Percentiles rank a stretch among this genome's conserved stretches.
phyloP scores from a whole-genome alignment of 2,329 filamentous ascomycete species.

The Ascosphaera apis region DNA sequence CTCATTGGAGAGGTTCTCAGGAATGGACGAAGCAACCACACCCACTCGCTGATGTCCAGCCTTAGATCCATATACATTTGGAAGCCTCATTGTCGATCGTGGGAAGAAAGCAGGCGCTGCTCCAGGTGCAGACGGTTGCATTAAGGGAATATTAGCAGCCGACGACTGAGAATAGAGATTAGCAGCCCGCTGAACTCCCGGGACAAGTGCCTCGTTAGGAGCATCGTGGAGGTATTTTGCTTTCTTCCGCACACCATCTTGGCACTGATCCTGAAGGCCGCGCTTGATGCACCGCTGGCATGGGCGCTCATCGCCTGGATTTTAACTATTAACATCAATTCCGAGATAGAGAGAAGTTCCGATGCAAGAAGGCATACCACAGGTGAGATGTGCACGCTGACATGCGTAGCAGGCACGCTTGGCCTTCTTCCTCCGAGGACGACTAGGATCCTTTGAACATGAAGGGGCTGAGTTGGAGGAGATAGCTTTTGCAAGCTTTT shows the following conservation, averaged over 20 bases:
- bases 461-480: constrained; percentile 8
- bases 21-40: neutral
- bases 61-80: neutral
- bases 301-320: constrained; percentile 72
- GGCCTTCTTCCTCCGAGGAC: constrained; percentile 86
- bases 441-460: constrained; percentile 65
- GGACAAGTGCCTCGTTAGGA: constrained; percentile 65
- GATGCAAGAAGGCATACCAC: constrained; percentile 45
- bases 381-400: constrained; percentile 90
- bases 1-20: constrained; percentile 13
- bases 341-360: constrained; percentile 2
- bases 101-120: too few species aligned
- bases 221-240: constrained; percentile 97
- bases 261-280: constrained; percentile 70
- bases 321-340: constrained; percentile 7
- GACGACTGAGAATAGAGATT: constrained; percentile 23
- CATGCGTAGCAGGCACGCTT: constrained; percentile 89
- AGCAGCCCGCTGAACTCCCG: constrained; percentile 53
- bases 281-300: constrained; percentile 89
- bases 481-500: too few species aligned
- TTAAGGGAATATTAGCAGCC: too few species aligned
- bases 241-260: constrained; percentile 94
- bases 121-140: too few species aligned
- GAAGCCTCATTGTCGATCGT: too few species aligned
- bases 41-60: neutral